These are phyloP conservation scores for Neofusicoccum laricinum DNA, from an alignment of 2,329 filamentous ascomycete genomes.

Conservation along the genomic window DNA sequence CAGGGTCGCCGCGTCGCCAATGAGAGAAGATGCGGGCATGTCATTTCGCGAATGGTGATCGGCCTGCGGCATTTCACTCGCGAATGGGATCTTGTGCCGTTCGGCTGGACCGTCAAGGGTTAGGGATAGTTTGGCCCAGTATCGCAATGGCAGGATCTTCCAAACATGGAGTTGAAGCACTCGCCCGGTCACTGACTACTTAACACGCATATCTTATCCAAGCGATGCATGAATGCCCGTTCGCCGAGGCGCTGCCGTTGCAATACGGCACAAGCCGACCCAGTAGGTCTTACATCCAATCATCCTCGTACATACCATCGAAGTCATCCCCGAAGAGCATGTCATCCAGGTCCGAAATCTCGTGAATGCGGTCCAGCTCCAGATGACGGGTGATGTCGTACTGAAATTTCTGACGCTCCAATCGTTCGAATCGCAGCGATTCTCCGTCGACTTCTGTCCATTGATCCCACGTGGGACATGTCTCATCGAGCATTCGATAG, in stretches of 20 bases:
- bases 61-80: neutral
- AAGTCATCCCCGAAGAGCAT: neutral
- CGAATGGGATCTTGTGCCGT: neutral
- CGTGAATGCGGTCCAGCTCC: too few species aligned
- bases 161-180: neutral
- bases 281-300: too few species aligned
- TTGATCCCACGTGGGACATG: neutral
- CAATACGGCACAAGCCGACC: too few species aligned
- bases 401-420: too few species aligned
- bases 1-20: neutral
- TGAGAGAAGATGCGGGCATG: neutral
- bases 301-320: neutral
- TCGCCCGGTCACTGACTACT: too few species aligned
- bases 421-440: too few species aligned
- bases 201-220: neutral
- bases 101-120: neutral
- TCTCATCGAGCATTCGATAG: neutral
- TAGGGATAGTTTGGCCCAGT: too few species aligned
- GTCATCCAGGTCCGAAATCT: too few species aligned
- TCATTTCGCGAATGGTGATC: neutral
- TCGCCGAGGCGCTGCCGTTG: neutral
- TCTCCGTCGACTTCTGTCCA: neutral
- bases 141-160: neutral
- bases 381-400: too few species aligned
- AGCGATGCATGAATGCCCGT: neutral